Evolutionary conservation across 345 rosid species (phyloP).

Genomic region (Acer negundo): DNA sequence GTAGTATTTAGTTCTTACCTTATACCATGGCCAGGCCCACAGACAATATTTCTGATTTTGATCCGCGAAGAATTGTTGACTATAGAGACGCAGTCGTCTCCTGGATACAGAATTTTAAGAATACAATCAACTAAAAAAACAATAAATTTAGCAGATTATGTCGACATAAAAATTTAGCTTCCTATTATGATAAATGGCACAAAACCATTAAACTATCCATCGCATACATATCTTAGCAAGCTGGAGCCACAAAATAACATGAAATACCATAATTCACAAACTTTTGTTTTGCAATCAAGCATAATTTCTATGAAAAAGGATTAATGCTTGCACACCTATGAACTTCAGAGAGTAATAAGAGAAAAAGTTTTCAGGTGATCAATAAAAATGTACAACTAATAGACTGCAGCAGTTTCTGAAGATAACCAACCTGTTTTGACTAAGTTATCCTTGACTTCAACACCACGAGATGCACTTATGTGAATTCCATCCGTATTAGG

Average conservation of each 20-base stretch:
- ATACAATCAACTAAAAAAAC: neutral
- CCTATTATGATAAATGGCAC: neutral
- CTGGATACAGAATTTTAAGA: conserved; percentile 43
- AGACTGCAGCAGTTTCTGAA: conserved; percentile 13
- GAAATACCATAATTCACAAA: neutral
- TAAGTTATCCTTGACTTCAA: conserved; percentile 49
- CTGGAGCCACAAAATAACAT: too few species aligned
- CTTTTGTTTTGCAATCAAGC: neutral
- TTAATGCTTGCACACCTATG: neutral
- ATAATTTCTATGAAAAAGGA: neutral
- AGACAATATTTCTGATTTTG: conserved; percentile 53
- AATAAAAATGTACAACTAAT: conserved; percentile 9
- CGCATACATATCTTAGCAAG: neutral
- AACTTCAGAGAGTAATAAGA: neutral
- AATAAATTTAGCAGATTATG: neutral
- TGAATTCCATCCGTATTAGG: conserved; percentile 97
- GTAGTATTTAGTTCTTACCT: conserved; percentile 53
- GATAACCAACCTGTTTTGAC: conserved; percentile 63
- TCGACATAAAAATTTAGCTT: neutral
- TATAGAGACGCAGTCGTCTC: conserved; percentile 95
- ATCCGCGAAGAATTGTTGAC: conserved; percentile 74
- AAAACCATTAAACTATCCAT: neutral
- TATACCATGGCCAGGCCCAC: conserved; percentile 99
- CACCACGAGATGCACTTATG: conserved; percentile 69
- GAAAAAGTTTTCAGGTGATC: neutral